phyloP scores from a whole-genome alignment of 2,329 filamentous ascomycete species.

The Trichoderma brevicompactum region DNA sequence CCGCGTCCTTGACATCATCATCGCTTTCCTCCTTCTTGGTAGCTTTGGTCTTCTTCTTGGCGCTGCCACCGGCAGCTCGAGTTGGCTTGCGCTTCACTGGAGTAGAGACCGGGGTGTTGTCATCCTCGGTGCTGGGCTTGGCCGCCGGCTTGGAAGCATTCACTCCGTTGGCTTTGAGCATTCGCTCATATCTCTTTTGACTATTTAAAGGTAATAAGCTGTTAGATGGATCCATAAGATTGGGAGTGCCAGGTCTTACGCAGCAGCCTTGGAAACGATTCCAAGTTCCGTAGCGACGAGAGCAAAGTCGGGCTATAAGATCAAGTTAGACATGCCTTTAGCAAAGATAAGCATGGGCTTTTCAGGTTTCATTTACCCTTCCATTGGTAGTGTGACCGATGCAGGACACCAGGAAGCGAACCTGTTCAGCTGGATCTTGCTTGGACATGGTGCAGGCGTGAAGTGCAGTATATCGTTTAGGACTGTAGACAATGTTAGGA shows the following conservation, averaged over 20 bases:
- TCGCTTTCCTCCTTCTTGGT: slow-evolving; percentile 37
- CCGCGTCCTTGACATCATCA: slow-evolving; percentile 31
- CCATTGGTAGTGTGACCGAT: slow-evolving; percentile 64
- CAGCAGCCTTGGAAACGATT: slow-evolving; percentile 69
- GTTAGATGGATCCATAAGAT: neutral
- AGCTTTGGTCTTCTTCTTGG: slow-evolving; percentile 38
- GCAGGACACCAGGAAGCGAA: slow-evolving; percentile 69
- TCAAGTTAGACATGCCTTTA: slow-evolving; percentile 20
- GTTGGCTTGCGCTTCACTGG: slow-evolving; percentile 41
- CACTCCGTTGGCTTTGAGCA: slow-evolving; percentile 64
- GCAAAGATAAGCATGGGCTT: too few species aligned
- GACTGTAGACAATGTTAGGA: neutral
- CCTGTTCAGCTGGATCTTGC: slow-evolving; percentile 58
- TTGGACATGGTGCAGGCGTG: slow-evolving; percentile 51
- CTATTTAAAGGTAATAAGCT: slow-evolving; percentile 44
- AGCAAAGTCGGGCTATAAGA: slow-evolving; percentile 63
- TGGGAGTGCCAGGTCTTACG: slow-evolving; percentile 54
- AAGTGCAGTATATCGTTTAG: neutral
- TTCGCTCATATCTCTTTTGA: slow-evolving; percentile 69
- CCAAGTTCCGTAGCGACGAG: slow-evolving; percentile 66
- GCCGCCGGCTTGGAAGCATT: slow-evolving; percentile 29
- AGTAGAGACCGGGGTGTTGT: slow-evolving; percentile 29
- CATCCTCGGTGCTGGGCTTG: slow-evolving; percentile 27
- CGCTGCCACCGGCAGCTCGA: slow-evolving; percentile 32
- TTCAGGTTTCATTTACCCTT: slow-evolving; percentile 51